Evolutionary conservation across 2,329 filamentous ascomycete species (phyloP), one percentile per base, ranked within the genome.

Genomic region (Dactylellina parvicollis): DNA sequence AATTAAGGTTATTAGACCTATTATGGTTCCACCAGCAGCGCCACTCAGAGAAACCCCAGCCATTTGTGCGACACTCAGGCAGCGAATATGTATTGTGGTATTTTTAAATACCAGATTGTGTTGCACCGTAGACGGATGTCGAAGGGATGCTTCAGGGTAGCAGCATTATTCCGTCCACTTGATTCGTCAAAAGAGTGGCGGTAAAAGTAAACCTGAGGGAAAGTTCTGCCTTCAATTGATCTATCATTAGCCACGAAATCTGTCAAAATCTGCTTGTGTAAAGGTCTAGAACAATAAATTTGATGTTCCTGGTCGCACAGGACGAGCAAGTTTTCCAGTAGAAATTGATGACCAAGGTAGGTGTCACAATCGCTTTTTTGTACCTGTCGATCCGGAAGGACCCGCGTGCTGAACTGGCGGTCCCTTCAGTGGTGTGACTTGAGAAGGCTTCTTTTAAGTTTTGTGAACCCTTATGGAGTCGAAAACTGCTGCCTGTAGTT

Each of bases 121-220:
- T 66, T 66, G 42, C 52, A 66, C 50, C 28, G 16, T 38, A 36
- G 30, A 36, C 30, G 49, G 38, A 49, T 12, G n/a, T n/a, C n/a
- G n/a, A n/a, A 26, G 20, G 46, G 46, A 30, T 49, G 12, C 20
- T 49, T 9, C 49, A 38, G 34, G 34, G 34, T 14, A 14, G 16
- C 16, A 38, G 12, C 26, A 38, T n/a, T 9, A 26, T 50, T 34
- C 10, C 4, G 16, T 12, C 26, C 14, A 18, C 2, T 28, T 50
- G 26, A 50, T 50, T 50, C 14, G 26, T 10, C 24, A 49, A 32
- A 32, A 32, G 12, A 14, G 34, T 38, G 4, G 12, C 10, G 4
- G 12, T 38, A 14, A 7, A 38, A 4, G 4, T n/a, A 38, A 38
- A 38, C 16, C 16, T 38, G 12, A 14, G 34, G 12, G 34, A 14